Percentiles rank a stretch among this genome's conserved stretches.
Conservation (phyloP, 352 stramenopile species). For the Phytophthora melonis region DNA sequence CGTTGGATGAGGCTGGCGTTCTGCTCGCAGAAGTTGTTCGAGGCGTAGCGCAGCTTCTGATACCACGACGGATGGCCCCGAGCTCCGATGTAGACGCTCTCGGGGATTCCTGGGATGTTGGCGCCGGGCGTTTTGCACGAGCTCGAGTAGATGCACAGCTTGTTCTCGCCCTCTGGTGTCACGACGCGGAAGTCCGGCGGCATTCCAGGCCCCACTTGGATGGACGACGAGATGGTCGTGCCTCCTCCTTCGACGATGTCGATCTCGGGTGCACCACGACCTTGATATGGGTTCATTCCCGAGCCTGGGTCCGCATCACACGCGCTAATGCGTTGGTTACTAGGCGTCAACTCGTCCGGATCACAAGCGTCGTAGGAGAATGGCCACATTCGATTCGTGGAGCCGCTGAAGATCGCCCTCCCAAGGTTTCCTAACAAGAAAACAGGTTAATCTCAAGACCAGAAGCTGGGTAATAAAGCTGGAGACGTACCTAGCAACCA, state of each 20-base stretch:
- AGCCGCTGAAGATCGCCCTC: conserved; percentile 92
- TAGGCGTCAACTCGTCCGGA: conserved; percentile 32
- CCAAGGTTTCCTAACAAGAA: conserved; percentile 66
- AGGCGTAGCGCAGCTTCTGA: conserved; percentile 63
- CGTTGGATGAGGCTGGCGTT: conserved; percentile 40
- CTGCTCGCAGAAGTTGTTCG: conserved; percentile 63
- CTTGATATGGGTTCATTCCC: conserved; percentile 84
- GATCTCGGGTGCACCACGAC: conserved; percentile 93
- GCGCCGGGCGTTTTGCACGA: conserved; percentile 54
- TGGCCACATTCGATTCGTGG: conserved; percentile 94
- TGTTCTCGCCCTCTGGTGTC: conserved; percentile 31
- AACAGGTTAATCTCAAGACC: too few relatives aligned
- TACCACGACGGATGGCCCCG: conserved; percentile 71
- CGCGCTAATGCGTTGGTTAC: conserved; percentile 72
- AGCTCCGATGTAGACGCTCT: conserved; percentile 47
- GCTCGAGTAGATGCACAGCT: conserved; percentile 59
- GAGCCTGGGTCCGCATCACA: conserved; percentile 91
- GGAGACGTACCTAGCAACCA: conserved; percentile 91
- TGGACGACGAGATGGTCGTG: conserved; percentile 74
- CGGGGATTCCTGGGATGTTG: conserved; percentile 58
- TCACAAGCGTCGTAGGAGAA: conserved; percentile 94
- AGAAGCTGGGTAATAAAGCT: too few relatives aligned
- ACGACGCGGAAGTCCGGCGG: conserved; percentile 59
- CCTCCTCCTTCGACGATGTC: conserved; percentile 93
- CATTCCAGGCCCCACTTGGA: conserved; percentile 74